These are phyloP conservation scores for Gossypium sturtianum DNA, from an alignment of 345 rosid species.

Conservation along the genomic window DNA sequence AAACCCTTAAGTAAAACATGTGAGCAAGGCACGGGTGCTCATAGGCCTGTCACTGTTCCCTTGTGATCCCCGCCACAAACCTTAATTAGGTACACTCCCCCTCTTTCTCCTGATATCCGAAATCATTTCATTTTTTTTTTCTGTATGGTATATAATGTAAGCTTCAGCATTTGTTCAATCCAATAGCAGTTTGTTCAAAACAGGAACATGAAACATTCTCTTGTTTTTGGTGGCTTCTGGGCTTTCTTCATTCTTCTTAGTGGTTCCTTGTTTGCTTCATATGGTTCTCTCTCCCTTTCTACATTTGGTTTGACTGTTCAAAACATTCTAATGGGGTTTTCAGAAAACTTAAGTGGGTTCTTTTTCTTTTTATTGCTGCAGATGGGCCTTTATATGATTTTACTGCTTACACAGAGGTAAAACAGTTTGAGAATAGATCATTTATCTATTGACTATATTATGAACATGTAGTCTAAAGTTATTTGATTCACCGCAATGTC, in stretches of 20 bases:
- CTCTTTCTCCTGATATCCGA: not conserved
- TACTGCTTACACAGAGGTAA: constrained; percentile 69
- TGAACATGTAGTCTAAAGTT: not conserved
- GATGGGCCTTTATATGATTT: constrained; percentile 63
- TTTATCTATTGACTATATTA: not conserved
- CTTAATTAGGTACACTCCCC: not conserved
- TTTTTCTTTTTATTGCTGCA: constrained; percentile 19
- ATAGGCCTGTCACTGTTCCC: constrained; percentile 20
- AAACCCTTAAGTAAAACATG: constrained; percentile 18
- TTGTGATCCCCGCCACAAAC: constrained; percentile 21
- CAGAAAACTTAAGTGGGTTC: not conserved
- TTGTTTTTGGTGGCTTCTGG: constrained; percentile 10
- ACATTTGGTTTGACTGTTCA: not conserved
- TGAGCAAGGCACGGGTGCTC: constrained; percentile 21
- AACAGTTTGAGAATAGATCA: not conserved
- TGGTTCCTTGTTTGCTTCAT: constrained; percentile 27
- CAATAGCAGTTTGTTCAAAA: not conserved
- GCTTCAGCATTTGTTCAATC: not conserved
- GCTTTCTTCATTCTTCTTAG: constrained; percentile 23
- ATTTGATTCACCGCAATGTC: not conserved
- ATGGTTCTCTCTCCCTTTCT: constrained; percentile 30
- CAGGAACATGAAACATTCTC: constrained; percentile 21
- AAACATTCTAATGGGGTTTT: not conserved
- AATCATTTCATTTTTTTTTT: not conserved
- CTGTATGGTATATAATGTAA: not conserved